phyloP scores from a whole-genome alignment of 2,329 filamentous ascomycete species.

The Fonsecaea pugnacius region DNA sequence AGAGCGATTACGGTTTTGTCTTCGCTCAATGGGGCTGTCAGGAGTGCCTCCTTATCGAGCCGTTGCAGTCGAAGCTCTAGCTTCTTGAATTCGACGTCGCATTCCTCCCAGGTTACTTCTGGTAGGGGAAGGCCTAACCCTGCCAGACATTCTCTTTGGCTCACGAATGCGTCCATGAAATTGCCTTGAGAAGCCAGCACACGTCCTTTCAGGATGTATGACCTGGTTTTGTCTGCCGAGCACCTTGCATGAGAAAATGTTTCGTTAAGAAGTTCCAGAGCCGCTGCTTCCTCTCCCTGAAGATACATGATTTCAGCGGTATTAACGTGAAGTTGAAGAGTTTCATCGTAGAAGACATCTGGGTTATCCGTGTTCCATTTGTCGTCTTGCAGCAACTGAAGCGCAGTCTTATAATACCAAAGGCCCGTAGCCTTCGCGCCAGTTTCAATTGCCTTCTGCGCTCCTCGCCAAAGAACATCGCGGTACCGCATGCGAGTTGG shows the following conservation, averaged over 20 bases:
- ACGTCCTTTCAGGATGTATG: conserved; percentile 80
- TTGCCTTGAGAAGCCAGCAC: conserved; percentile 77
- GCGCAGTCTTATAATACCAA: conserved; percentile 77
- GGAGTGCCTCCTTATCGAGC: conserved; percentile 54
- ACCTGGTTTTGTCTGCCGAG: conserved; percentile 78
- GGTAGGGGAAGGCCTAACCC: conserved; percentile 71
- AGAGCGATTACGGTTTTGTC: conserved; percentile 51
- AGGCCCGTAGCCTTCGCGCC: conserved; percentile 81
- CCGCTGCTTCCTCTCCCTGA: conserved; percentile 71
- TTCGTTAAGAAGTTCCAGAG: conserved; percentile 68
- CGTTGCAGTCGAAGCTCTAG: conserved; percentile 64
- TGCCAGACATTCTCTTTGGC: conserved; percentile 71
- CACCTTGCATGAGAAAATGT: conserved; percentile 73
- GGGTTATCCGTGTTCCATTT: conserved; percentile 72
- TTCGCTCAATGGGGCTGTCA: conserved; percentile 48
- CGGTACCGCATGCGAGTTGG: conserved; percentile 68
- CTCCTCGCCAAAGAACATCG: conserved; percentile 77
- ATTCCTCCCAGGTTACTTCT: conserved; percentile 72
- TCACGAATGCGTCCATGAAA: conserved; percentile 68
- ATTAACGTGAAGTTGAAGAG: conserved; percentile 75
- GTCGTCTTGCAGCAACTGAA: conserved; percentile 76
- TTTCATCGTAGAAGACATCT: conserved; percentile 86
- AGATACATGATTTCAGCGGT: conserved; percentile 83
- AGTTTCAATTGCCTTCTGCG: conserved; percentile 76
- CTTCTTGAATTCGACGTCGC: conserved; percentile 73